Percentiles rank a stretch among this genome's conserved stretches.
These are phyloP conservation scores for Durotheca rogersii DNA, from an alignment of 495 filamentous ascomycete species.

Conservation along the genomic window DNA sequence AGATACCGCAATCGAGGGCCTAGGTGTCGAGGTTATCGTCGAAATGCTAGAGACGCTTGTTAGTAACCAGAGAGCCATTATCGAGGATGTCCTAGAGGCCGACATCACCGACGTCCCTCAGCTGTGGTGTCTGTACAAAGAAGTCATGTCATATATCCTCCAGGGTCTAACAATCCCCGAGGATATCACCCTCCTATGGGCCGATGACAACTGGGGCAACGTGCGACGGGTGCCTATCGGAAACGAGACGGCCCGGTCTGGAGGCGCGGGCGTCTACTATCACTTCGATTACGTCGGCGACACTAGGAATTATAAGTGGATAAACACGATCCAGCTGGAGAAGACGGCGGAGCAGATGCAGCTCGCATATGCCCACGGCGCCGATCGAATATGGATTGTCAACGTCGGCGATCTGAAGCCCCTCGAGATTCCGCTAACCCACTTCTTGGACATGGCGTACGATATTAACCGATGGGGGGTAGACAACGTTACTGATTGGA, in stretches of 20 bases:
- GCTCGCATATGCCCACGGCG: conserved; percentile 60
- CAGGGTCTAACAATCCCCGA: conserved; percentile 67
- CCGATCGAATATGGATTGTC: conserved; percentile 71
- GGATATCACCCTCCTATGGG: conserved; percentile 70
- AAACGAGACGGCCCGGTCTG: conserved; percentile 59
- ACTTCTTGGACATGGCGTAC: conserved; percentile 68
- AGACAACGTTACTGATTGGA: conserved; percentile 57
- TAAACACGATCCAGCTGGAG: conserved; percentile 66
- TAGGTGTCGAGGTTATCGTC: conserved; percentile 57
- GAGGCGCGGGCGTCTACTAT: conserved; percentile 75
- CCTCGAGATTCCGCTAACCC: conserved; percentile 66
- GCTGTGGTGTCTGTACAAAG: conserved; percentile 72
- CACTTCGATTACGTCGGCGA: conserved; percentile 74
- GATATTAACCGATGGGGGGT: conserved; percentile 57
- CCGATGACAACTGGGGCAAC: conserved; percentile 77
- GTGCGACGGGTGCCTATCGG: conserved; percentile 62
- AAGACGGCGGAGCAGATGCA: conserved; percentile 68
- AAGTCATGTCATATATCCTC: conserved; percentile 68
- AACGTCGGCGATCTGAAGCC: conserved; percentile 76
- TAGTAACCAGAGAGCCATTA: conserved; percentile 56
- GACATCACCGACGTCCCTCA: conserved; percentile 63
- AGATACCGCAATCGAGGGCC: conserved; percentile 59
- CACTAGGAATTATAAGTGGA: conserved; percentile 67
- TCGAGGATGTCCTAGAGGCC: conserved; percentile 55
- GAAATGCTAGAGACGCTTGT: conserved; percentile 59